These are phyloP conservation scores for Larix kaempferi DNA, from an alignment of 75 land plant species.

Conservation along the genomic window DNA sequence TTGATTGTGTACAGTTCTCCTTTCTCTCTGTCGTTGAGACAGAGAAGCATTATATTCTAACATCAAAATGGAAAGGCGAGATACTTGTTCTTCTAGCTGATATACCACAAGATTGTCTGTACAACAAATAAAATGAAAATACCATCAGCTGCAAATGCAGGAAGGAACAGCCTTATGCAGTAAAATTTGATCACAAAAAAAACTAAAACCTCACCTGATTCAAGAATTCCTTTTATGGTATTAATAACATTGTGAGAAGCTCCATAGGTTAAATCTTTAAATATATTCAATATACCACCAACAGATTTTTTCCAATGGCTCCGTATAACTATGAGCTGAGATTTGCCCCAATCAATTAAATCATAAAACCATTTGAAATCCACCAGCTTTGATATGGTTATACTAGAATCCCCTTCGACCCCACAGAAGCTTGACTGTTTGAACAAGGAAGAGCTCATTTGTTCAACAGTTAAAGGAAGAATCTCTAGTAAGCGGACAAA, in stretches of 20 bases:
- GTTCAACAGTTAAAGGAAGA: constrained; percentile 64
- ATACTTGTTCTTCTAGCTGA: constrained; percentile 30
- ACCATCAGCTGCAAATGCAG: not conserved
- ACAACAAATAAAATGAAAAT: not conserved
- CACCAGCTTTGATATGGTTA: constrained; percentile 1
- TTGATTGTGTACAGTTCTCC: constrained; percentile 6
- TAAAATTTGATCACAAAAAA: not conserved
- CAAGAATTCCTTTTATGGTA: constrained; percentile 38
- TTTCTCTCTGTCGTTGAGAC: not conserved
- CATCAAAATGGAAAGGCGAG: constrained; percentile 34
- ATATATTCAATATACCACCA: constrained; percentile 31
- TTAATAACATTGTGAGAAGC: constrained; percentile 13
- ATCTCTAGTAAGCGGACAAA: constrained; percentile 77
- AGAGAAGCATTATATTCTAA: constrained; percentile 8
- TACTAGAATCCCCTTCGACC: constrained; percentile 4
- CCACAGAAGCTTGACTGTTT: constrained; percentile 6
- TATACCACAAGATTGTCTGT: constrained; percentile 32
- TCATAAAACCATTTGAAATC: constrained; percentile 62
- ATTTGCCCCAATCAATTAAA: constrained; percentile 71
- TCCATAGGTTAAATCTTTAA: constrained; percentile 21
- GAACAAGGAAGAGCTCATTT: constrained; percentile 24
- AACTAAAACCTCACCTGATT: constrained; percentile 38
- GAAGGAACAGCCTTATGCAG: not conserved
- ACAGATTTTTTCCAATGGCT: constrained; percentile 70
- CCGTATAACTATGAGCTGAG: constrained; percentile 41